These are phyloP conservation scores for Kandelia obovata DNA, from an alignment of 345 rosid species.

Conservation along the genomic window DNA sequence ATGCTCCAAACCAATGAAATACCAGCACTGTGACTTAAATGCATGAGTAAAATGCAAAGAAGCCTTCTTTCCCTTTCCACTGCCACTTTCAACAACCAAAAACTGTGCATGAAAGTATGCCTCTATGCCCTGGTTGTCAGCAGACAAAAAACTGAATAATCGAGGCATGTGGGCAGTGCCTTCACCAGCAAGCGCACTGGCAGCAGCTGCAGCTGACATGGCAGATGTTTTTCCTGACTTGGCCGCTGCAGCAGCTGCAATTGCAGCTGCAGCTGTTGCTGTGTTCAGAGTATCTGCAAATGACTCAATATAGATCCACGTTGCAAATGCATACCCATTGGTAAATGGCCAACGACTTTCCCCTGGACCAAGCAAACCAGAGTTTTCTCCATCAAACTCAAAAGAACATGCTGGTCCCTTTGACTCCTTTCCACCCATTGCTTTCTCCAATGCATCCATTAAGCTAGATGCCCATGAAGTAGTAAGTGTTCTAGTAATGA, in stretches of 20 bases:
- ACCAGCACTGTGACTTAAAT: conserved; percentile 99
- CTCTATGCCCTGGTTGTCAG: conserved; percentile 95
- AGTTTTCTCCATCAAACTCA: conserved; percentile 98
- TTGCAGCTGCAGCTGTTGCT: conserved; percentile 96
- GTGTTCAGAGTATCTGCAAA: conserved; percentile 98
- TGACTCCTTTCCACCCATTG: conserved; percentile 86
- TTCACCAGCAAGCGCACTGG: conserved; percentile 99
- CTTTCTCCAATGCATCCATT: conserved; percentile 83
- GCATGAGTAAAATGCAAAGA: conserved; percentile 98
- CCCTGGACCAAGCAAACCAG: conserved; percentile 99
- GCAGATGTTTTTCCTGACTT: conserved; percentile 98
- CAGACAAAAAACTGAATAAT: conserved; percentile 89
- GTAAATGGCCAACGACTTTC: conserved; percentile 98
- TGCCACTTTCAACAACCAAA: conserved; percentile 92
- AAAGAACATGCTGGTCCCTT: conserved; percentile 92
- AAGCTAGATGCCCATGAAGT: conserved; percentile 69
- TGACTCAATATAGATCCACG: conserved; percentile 98
- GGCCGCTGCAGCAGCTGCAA: conserved; percentile 97
- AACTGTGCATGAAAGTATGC: conserved; percentile 98
- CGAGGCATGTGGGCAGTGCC: conserved; percentile 99
- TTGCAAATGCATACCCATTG: conserved; percentile 90
- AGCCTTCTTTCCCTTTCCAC: conserved; percentile 92
- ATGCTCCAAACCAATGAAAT: conserved; percentile 94
- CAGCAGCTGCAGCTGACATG: conserved; percentile 99
- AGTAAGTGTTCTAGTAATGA: conserved; percentile 55